Base-by-base conservation (phyloP, 1,284 basidiomycete species). In the Puccinia sorghi region DNA sequence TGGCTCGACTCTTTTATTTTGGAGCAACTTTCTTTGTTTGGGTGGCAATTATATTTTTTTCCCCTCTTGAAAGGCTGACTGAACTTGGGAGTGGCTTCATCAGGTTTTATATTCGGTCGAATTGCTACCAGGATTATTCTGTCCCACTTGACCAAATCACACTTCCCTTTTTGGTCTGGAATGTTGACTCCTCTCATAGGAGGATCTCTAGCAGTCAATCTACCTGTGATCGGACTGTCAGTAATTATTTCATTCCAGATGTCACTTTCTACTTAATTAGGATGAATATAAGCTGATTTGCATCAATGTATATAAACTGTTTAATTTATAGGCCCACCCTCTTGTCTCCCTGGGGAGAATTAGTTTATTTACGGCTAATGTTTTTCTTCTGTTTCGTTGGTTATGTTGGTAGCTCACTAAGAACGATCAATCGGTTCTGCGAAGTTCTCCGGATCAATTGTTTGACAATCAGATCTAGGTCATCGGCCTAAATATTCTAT, bases 31-130 rank as follows among this genome's bases (percentile, higher is more conserved):
- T 27, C 41, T 8, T 32, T 25, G 32, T 52, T 66, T n/a, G 27
- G 27, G 32, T 43, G 11, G 20, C 25, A 41, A 13, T 7, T 20
- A 17, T 41, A 15, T n/a, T 48, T 43, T 73, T 46, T 27, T 22
- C 32, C 39, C 50, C 32, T 56, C 15, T 63, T 63, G 43, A 15
- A 22, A 61, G 43, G 27, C 43, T 50, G 43, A 41, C 59, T 63
- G 17, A 43, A n/a, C 22, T 27, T 37, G 32, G n/a, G 13, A 50
- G 13, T 32, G 15, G 27, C 11, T 48, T 1, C 17, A n/a, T 67
- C 27, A 77, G 74, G 64, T 70, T 56, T 77, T 20, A 69, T 77
- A 52, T 77, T 77, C 56, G 74, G 74, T 1, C 64, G 74, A 66
- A 77, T 77, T 25, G 48, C 64, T 25, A 77, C 74, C 3, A 67